A percentile compares a stretch with the other conserved stretches of the same genome.
phyloP scores from a whole-genome alignment of 306 rosid genomes.

The Cucurbita maxima region DNA sequence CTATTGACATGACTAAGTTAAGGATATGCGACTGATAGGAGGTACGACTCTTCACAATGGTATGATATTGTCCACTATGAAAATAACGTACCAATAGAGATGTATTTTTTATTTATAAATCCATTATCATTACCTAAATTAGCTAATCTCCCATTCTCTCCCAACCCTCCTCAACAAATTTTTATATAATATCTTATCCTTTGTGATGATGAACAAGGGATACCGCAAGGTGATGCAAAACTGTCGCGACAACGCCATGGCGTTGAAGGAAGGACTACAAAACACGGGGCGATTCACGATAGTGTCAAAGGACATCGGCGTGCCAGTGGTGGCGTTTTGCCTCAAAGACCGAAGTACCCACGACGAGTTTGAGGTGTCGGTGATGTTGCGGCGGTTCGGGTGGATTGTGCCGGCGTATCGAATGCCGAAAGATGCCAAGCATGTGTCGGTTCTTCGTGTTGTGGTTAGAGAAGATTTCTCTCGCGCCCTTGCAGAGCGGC shows the following conservation, averaged over 20 bases:
- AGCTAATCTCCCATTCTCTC: too few species aligned
- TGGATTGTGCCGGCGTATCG: slow-evolving; percentile 12
- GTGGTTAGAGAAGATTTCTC: slow-evolving; percentile 11
- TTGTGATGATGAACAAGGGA: background rate
- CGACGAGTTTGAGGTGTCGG: slow-evolving; percentile 6
- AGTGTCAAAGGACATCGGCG: slow-evolving; percentile 2
- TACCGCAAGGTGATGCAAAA: slow-evolving; percentile 7
- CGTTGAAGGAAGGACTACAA: background rate
- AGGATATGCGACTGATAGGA: too few species aligned
- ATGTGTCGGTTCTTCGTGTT: slow-evolving; percentile 2
- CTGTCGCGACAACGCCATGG: slow-evolving; percentile 6
- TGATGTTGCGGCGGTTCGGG: background rate
- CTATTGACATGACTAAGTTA: too few species aligned
- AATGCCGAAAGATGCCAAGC: slow-evolving; percentile 4
- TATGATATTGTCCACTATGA: too few species aligned
- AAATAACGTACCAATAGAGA: too few species aligned
- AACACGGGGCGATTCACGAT: slow-evolving; percentile 3
- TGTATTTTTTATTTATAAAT: too few species aligned
- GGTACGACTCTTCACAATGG: too few species aligned
- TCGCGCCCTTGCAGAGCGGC: background rate
- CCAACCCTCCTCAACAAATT: too few species aligned
- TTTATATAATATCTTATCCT: too few species aligned
- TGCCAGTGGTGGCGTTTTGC: slow-evolving; percentile 9
- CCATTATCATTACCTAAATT: too few species aligned
- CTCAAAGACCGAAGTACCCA: slow-evolving; percentile 6